Percentiles rank a stretch among this genome's conserved stretches.
Evolutionary conservation across 768 basidiomycete species (phyloP).

Genomic region (Cystofilobasidium capitatum): DNA sequence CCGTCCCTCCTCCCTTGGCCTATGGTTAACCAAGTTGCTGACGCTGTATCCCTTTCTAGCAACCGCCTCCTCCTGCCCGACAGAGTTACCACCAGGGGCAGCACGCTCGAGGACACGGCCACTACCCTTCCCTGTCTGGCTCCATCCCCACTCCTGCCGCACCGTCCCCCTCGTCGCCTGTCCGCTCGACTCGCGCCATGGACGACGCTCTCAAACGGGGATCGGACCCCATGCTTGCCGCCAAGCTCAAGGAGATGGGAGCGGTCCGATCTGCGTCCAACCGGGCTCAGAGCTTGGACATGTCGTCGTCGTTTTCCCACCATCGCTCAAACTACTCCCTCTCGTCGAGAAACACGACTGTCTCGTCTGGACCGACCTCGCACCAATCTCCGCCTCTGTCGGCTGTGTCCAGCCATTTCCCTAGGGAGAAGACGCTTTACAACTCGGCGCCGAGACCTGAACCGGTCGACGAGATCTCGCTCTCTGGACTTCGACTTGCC

Average conservation of each 20-base stretch:
- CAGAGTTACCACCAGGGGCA: slow-evolving; percentile 5
- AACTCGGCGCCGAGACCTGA: not conserved
- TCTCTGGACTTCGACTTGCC: not conserved
- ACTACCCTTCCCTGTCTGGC: slow-evolving; percentile 25
- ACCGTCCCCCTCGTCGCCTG: not conserved
- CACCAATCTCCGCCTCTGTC: not conserved
- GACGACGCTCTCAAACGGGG: slow-evolving; percentile 73
- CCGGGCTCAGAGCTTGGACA: slow-evolving; percentile 79
- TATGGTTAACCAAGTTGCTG: not conserved
- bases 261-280: slow-evolving; percentile 60
- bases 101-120: slow-evolving; percentile 35
- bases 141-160: slow-evolving; percentile 26
- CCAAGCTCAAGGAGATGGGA: slow-evolving; percentile 61
- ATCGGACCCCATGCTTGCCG: slow-evolving; percentile 71
- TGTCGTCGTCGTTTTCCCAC: slow-evolving; percentile 60
- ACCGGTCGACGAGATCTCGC: not conserved
- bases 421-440: not conserved
- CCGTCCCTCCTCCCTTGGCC: not conserved
- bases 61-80: not conserved
- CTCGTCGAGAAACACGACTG: not conserved
- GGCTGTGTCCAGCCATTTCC: not conserved
- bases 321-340: not conserved
- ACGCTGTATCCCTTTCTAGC: not conserved
- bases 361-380: not conserved
- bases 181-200: slow-evolving; percentile 45